These are phyloP conservation scores for Thelonectria discophora DNA, from an alignment of 2,329 filamentous ascomycete genomes.

Conservation along the genomic window DNA sequence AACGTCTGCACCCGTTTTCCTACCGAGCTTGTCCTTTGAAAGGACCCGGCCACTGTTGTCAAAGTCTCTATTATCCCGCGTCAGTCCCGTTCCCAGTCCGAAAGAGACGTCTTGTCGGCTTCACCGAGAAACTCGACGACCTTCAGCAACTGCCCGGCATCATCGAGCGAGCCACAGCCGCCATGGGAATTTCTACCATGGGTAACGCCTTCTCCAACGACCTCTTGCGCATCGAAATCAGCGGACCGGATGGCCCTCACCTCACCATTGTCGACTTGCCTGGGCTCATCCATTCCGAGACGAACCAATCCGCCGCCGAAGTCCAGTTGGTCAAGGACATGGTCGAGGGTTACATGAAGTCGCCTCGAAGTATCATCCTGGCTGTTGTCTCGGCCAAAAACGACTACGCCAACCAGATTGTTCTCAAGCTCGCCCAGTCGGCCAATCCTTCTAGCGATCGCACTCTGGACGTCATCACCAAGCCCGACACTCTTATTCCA, in stretches of 20 bases:
- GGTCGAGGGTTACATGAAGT: constrained; percentile 65
- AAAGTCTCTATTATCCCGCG: constrained; percentile 48
- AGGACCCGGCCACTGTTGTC: constrained; percentile 42
- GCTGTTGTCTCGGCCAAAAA: constrained; percentile 65
- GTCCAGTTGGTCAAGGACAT: constrained; percentile 57
- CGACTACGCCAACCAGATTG: constrained; percentile 67
- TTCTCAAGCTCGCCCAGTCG: constrained; percentile 56
- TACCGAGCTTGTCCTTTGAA: constrained; percentile 66
- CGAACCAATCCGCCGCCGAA: constrained; percentile 56
- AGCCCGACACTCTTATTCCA: constrained; percentile 55
- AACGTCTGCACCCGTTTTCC: constrained; percentile 69
- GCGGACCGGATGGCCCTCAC: constrained; percentile 58
- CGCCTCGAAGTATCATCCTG: constrained; percentile 66
- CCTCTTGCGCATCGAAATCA: constrained; percentile 59
- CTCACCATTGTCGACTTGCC: constrained; percentile 70
- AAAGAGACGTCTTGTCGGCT: constrained; percentile 40
- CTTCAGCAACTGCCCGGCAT: constrained; percentile 40
- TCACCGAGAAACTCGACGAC: constrained; percentile 32
- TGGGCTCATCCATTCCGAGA: constrained; percentile 61
- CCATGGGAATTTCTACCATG: constrained; percentile 58
- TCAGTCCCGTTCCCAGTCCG: constrained; percentile 35
- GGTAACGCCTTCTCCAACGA: constrained; percentile 56
- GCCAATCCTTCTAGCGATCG: constrained; percentile 47
- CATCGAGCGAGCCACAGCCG: constrained; percentile 51
- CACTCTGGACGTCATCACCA: constrained; percentile 67